Evolutionary conservation across 805 yeast species (phyloP), one percentile per base, ranked within the genome.

Genomic region (Monosporozyma solicola): DNA sequence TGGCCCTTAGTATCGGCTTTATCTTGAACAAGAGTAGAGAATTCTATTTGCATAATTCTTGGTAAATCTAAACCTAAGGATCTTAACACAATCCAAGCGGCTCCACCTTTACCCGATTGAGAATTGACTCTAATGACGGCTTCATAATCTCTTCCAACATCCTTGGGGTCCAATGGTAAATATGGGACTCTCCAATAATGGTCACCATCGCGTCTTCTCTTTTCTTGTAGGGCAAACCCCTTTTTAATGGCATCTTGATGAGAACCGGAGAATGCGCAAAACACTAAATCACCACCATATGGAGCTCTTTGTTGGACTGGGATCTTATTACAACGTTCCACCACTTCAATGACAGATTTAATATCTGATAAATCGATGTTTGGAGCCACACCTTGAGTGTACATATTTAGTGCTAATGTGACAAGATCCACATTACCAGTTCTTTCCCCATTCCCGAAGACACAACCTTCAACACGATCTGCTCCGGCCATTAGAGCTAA

Each of bases 61-160:
- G 95, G 95, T 60, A 87, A 77, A 66, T 87, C 95, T 54, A 87
- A 78, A 62, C 84, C 92, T 68, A 87, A 76, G 59, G 80, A 78
- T 58, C 87, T 77, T 64, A 87, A 74, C 63, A 87, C 84, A 59
- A 87, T 84, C 94, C 95, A 87, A 5, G 95, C 87, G 10, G 92
- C 85, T 59, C 95, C 95, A 62, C 95, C 95, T 71, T 87, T 87
- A 56, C 95, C 95, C 27, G 87, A 80, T 71, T 87, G 95, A 11
- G 94, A 86, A 71, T 87, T 87, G 67, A 87, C 94, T 65, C 95
- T 80, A 61, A 87, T 87, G 53, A 87, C 86, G n/a, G 95, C 94
- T 70, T 87, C 95, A 72, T 87, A 87, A n/a, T 85, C 85, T 68
- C 94, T 80, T 50, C 95, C 95, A 61, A 87, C 83, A 67, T 87